Evolutionary conservation across 2,329 filamentous ascomycete genomes (phyloP).

Genomic region (Nemania bipapillata): DNA sequence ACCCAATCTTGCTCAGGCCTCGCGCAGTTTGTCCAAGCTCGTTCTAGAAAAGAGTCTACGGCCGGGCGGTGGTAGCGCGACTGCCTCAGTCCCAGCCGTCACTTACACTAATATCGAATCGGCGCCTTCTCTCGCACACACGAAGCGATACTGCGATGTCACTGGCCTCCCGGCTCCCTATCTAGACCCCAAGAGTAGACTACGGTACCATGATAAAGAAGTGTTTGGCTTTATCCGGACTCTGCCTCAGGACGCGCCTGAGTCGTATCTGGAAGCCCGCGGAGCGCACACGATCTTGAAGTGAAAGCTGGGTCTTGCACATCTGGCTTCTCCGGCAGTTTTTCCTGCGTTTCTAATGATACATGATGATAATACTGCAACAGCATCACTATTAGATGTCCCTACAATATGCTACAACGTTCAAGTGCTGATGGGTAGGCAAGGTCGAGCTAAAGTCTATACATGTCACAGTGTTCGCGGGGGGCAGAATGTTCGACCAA

Average conservation of each 20-base stretch:
- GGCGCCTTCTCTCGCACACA: constrained; percentile 84
- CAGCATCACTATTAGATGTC: neutral
- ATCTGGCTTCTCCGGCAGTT: neutral
- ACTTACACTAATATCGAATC: constrained; percentile 98
- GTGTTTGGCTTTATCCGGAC: constrained; percentile 85
- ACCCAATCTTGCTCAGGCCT: constrained; percentile 87
- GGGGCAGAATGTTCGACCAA: constrained; percentile 75
- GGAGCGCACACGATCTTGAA: constrained; percentile 94
- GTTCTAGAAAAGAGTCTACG: constrained; percentile 84
- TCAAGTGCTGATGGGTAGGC: neutral
- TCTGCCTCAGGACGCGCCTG: constrained; percentile 82
- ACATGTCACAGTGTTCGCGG: neutral
- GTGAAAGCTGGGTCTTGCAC: constrained; percentile 59
- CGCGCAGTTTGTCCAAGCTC: constrained; percentile 84
- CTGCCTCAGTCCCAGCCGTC: constrained; percentile 72
- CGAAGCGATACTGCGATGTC: constrained; percentile 93
- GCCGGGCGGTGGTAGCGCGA: constrained; percentile 50
- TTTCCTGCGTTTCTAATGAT: neutral
- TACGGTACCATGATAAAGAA: constrained; percentile 93
- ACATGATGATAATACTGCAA: constrained; percentile 6
- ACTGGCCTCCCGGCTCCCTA: constrained; percentile 93
- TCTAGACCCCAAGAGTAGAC: constrained; percentile 90
- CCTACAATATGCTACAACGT: neutral
- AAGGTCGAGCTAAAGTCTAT: neutral
- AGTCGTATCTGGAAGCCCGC: constrained; percentile 88